Percentiles rank a stretch among this genome's conserved stretches.
Conservation (phyloP, 2,329 filamentous ascomycete species). For the Polytolypa hystricis region DNA sequence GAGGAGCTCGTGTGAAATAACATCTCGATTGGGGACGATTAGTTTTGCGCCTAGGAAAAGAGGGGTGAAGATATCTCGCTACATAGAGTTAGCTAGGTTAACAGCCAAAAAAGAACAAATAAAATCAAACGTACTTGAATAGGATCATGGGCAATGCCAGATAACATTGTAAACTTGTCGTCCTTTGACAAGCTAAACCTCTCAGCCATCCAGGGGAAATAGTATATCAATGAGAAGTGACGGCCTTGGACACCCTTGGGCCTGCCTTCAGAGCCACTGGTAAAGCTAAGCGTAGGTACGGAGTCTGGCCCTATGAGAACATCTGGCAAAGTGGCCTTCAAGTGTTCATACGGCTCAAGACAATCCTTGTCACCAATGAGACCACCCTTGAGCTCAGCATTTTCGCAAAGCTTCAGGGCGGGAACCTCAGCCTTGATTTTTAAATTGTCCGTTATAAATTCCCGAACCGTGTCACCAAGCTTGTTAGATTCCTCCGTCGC, state of each 20-base stretch:
- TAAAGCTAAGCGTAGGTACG: slow-evolving; percentile 63
- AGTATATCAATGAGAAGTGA: slow-evolving; percentile 75
- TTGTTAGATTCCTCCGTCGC: slow-evolving; percentile 58
- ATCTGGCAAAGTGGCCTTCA: slow-evolving; percentile 50
- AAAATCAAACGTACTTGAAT: slow-evolving; percentile 7
- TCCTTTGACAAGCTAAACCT: slow-evolving; percentile 62
- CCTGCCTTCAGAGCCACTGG: slow-evolving; percentile 60
- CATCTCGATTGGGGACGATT: slow-evolving; percentile 66
- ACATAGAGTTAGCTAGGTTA: slow-evolving; percentile 21
- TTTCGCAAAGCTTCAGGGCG: slow-evolving; percentile 57
- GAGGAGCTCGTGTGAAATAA: slow-evolving; percentile 76
- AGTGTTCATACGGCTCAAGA: slow-evolving; percentile 43
- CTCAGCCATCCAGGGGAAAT: slow-evolving; percentile 89
- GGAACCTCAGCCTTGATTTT: slow-evolving; percentile 64
- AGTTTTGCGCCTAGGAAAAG: slow-evolving; percentile 74
- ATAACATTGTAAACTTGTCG: slow-evolving; percentile 70
- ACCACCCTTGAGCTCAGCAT: slow-evolving; percentile 63
- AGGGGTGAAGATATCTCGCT: slow-evolving; percentile 75
- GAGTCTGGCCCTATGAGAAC: slow-evolving; percentile 80
- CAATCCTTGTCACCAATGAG: slow-evolving; percentile 54
- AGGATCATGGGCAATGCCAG: slow-evolving; percentile 62
- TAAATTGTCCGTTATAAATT: slow-evolving; percentile 63
- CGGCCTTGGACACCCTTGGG: slow-evolving; percentile 82
- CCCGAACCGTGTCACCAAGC: slow-evolving; percentile 48
- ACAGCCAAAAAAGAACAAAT: background rate